Evolutionary conservation across 2,329 filamentous ascomycete genomes (phyloP).

Genomic region (Ophiocordyceps camponoti-floridani): DNA sequence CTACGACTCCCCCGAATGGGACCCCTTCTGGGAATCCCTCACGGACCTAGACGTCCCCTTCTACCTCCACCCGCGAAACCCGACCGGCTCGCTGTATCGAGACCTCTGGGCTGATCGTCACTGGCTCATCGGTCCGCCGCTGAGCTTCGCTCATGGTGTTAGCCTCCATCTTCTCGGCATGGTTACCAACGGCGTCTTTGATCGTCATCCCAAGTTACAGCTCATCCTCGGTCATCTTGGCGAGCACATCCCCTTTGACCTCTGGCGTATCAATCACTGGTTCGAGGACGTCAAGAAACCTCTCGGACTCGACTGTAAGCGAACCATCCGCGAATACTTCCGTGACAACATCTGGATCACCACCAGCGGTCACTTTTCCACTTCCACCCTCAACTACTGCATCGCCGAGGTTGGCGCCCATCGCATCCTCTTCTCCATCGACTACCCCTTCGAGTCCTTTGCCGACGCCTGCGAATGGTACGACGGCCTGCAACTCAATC

Average conservation of each 20-base stretch:
- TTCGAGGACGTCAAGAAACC: constrained; percentile 37
- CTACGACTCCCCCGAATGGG: constrained; percentile 43
- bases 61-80: constrained; percentile 43
- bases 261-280: constrained; percentile 34
- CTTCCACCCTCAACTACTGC: constrained; percentile 29
- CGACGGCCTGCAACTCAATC: constrained; percentile 17
- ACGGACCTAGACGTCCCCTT: constrained; percentile 44
- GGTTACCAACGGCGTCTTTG: constrained; percentile 31
- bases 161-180: constrained; percentile 36
- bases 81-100: constrained; percentile 36
- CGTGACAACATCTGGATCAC: constrained; percentile 37
- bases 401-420: constrained; percentile 29
- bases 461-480: constrained; percentile 23
- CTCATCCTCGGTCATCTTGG: constrained; percentile 29
- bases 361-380: constrained; percentile 37
- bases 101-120: constrained; percentile 39
- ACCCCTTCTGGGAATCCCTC: constrained; percentile 40
- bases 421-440: constrained; percentile 31
- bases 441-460: constrained; percentile 33
- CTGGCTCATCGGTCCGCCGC: constrained; percentile 41
- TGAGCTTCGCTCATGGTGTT: constrained; percentile 40
- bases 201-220: constrained; percentile 25
- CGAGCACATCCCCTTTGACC: constrained; percentile 29
- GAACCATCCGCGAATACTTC: constrained; percentile 33
- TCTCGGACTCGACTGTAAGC: constrained; percentile 26